Evolutionary conservation across 345 rosid genomes (phyloP).

Genomic region (Citrus hindsii): DNA sequence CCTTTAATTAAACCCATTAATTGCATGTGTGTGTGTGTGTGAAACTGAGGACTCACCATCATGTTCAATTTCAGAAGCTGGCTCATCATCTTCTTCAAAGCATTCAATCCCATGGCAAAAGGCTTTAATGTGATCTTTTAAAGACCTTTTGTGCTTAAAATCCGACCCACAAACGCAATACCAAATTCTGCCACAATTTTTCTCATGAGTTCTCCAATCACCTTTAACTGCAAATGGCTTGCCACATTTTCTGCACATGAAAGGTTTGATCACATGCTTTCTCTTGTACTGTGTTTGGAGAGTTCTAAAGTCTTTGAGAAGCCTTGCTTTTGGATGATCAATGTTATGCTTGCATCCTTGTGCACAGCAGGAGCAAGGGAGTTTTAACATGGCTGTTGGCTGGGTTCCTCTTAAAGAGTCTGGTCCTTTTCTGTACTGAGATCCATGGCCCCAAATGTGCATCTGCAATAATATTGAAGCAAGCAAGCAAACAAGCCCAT

Average conservation of each 20-base stretch:
- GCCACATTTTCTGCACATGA: constrained; percentile 67
- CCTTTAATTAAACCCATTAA: no score
- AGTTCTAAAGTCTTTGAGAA: constrained; percentile 77
- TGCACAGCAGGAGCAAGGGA: constrained; percentile 72
- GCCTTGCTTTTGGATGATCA: constrained; percentile 72
- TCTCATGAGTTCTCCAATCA: constrained; percentile 87
- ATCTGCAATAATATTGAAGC: constrained; percentile 33
- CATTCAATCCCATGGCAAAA: constrained; percentile 53
- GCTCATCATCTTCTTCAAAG: constrained; percentile 58
- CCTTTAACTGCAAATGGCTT: constrained; percentile 76
- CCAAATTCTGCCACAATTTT: constrained; percentile 84
- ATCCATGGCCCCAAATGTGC: constrained; percentile 98
- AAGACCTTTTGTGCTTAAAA: constrained; percentile 77
- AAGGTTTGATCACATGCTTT: constrained; percentile 68
- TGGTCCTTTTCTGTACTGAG: constrained; percentile 82
- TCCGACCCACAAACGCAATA: constrained; percentile 76
- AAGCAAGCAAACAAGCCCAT: not conserved
- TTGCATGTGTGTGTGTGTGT: no score
- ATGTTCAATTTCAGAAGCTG: constrained; percentile 52
- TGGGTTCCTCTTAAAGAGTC: constrained; percentile 71
- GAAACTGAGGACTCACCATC: constrained; percentile 15
- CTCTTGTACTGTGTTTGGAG: constrained; percentile 89
- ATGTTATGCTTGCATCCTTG: constrained; percentile 73
- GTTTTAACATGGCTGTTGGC: constrained; percentile 72
- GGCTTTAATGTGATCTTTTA: constrained; percentile 72